Percentiles rank a stretch among this genome's conserved stretches.
phyloP scores from a whole-genome alignment of 208 protist genomes.

The Leishmania amazonensis region DNA sequence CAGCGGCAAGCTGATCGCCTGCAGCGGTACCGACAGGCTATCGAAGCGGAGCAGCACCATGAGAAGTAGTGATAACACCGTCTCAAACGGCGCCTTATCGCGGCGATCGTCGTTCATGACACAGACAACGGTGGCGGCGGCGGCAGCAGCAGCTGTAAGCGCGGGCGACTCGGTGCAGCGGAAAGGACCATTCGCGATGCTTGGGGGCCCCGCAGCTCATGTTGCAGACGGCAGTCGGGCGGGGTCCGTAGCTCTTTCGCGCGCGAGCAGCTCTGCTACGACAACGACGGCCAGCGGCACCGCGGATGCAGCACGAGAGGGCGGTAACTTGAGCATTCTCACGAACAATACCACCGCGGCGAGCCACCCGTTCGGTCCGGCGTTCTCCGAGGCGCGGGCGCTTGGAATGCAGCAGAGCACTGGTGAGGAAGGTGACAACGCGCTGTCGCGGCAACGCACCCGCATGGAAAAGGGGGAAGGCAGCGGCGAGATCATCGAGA shows the following conservation, averaged over 20 bases:
- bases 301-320: background rate
- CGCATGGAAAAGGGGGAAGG: background rate
- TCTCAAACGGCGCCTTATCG: background rate
- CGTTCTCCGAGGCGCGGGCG: background rate
- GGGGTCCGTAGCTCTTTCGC: background rate
- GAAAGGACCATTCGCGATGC: background rate
- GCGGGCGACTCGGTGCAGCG: background rate
- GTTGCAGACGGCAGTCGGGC: background rate
- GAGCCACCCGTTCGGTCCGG: background rate
- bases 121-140: background rate
- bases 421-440: background rate
- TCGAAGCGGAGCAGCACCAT: background rate
- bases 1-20: background rate
- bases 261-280: conserved; percentile 4
- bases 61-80: too few relatives aligned
- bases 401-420: background rate
- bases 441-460: background rate
- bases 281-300: background rate
- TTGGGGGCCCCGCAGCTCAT: background rate
- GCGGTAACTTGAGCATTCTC: background rate
- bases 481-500: background rate
- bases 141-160: background rate
- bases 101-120: background rate
- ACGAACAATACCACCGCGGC: background rate
- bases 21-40: background rate